phyloP scores from a whole-genome alignment of 805 yeast genomes.

The Kluyveromyces dobzhanskii region DNA sequence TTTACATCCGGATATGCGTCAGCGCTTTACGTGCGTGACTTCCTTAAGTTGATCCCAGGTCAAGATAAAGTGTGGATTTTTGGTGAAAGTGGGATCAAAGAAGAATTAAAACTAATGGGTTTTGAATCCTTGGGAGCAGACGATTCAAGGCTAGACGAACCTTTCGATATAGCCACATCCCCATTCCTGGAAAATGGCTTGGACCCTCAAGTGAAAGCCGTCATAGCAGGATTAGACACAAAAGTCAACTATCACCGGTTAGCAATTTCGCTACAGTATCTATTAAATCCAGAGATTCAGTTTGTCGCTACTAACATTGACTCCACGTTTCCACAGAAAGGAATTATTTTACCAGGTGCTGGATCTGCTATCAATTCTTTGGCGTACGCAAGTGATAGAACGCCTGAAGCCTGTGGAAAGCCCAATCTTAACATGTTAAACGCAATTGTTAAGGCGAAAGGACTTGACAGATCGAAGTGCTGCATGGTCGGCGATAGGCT shows the following conservation, averaged over 20 bases:
- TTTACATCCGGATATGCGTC: conserved; percentile 91
- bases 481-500: conserved; percentile 94
- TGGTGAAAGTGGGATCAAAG: conserved; percentile 81
- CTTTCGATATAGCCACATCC: conserved; percentile 48
- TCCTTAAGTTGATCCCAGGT: conserved; percentile 62
- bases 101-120: conserved; percentile 70
- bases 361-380: conserved; percentile 82
- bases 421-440: conserved; percentile 88
- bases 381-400: conserved; percentile 65
- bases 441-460: conserved; percentile 62
- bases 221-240: conserved; percentile 78
- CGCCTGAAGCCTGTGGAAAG: conserved; percentile 88
- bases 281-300: conserved; percentile 49
- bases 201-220: conserved; percentile 77
- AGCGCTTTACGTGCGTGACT: conserved; percentile 75
- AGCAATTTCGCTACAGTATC: conserved; percentile 74
- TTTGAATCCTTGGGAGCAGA: conserved; percentile 76
- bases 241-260: conserved; percentile 74
- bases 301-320: conserved; percentile 93
- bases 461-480: conserved; percentile 49
- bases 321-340: conserved; percentile 88
- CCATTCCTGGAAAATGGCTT: conserved; percentile 39
- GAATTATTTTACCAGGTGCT: conserved; percentile 85
- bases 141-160: conserved; percentile 49
- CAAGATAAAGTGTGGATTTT: conserved; percentile 75